Conservation (phyloP, 2,329 filamentous ascomycete genomes). For the Pseudogymnoascus sp. region DNA sequence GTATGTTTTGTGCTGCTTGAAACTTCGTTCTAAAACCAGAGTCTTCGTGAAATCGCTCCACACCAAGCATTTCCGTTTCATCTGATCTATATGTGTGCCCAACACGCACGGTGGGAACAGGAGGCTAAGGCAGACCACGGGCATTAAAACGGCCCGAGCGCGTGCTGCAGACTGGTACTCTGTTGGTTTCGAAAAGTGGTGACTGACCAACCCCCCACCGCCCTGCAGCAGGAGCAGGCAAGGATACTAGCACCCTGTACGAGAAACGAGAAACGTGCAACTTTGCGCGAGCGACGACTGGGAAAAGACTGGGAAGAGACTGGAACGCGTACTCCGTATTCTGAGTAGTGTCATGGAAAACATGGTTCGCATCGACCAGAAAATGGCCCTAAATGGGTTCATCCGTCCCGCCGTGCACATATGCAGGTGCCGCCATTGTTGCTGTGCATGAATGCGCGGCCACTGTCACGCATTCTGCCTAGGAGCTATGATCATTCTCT, state of each 20-base stretch:
- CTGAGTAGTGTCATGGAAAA: background rate
- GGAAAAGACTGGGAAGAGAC: background rate
- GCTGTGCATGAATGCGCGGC: background rate
- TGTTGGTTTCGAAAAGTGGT: background rate
- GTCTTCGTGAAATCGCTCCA: background rate
- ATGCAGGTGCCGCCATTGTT: background rate
- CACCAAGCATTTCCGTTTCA: background rate
- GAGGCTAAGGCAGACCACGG: background rate
- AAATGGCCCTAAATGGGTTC: background rate
- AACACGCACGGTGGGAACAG: background rate
- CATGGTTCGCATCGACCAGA: background rate
- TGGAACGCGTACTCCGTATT: background rate
- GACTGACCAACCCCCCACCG: background rate
- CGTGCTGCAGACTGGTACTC: background rate
- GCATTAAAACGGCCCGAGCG: background rate
- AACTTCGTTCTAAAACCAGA: constrained; percentile 3
- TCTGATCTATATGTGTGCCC: constrained; percentile 5
- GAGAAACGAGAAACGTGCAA: background rate
- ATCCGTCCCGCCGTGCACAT: background rate
- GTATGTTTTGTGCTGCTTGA: background rate
- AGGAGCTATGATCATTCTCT: background rate
- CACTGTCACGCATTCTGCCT: background rate
- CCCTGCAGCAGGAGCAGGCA: background rate
- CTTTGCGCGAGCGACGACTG: background rate
- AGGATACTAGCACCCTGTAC: background rate